phyloP scores from a whole-genome alignment of 2,329 filamentous ascomycete species.

The Aulographum hederae region DNA sequence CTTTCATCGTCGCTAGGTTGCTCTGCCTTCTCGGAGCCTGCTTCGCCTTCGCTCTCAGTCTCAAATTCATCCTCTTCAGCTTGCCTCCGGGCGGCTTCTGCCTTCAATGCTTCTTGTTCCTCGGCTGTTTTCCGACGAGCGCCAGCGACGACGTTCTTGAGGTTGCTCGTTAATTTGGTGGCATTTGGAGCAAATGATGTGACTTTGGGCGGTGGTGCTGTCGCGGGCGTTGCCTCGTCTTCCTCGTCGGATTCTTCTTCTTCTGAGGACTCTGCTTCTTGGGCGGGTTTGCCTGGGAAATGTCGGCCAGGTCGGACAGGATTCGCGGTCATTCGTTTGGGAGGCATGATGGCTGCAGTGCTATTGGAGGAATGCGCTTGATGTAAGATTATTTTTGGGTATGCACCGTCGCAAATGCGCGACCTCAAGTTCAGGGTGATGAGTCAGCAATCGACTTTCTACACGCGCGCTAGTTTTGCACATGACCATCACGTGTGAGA shows the following conservation, averaged over 20 bases:
- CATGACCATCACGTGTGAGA: no score
- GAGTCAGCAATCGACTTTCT: no score
- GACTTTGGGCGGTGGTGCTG: constrained; percentile 8
- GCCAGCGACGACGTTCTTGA: constrained; percentile 23
- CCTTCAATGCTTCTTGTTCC: constrained; percentile 13
- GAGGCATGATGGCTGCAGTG: constrained; percentile 31
- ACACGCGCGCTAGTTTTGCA: no score
- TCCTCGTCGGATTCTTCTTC: constrained; percentile 33
- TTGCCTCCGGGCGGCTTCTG: constrained; percentile 12
- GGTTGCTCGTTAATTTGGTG: constrained; percentile 28
- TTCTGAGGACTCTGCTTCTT: constrained; percentile 23
- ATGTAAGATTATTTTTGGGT: not conserved
- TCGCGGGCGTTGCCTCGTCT: constrained; percentile 13
- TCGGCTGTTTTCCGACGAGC: constrained; percentile 24
- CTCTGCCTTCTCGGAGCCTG: constrained; percentile 13
- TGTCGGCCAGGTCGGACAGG: constrained; percentile 65
- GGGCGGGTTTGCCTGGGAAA: constrained; percentile 59
- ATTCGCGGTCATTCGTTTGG: constrained; percentile 87
- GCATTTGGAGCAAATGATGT: no score
- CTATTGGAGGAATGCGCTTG: not conserved
- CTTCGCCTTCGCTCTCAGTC: not conserved
- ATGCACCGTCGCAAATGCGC: no score
- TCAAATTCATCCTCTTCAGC: constrained; percentile 8
- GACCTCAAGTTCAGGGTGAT: no score
- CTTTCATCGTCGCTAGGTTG: constrained; percentile 21